Percentiles rank a stretch among this genome's conserved stretches.
Evolutionary conservation across 306 rosid species (phyloP).

Genomic region (Lathyrus tuberosus): DNA sequence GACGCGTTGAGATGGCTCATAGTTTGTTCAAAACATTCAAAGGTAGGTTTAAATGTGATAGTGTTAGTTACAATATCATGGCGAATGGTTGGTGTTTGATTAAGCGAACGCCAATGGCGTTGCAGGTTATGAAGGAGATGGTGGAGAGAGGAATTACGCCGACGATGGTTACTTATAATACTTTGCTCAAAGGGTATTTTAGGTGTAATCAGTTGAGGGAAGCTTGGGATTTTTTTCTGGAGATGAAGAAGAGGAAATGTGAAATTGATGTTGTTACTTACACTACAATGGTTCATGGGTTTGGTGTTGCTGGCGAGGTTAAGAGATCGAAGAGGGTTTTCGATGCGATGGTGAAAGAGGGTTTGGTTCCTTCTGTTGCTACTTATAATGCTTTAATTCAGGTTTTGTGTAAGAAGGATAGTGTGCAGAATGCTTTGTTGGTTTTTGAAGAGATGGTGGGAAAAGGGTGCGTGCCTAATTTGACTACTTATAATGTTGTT

Average conservation of each 20-base stretch:
- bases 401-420: constrained; percentile 86
- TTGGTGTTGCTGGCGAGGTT: constrained; percentile 76
- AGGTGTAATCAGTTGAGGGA: constrained; percentile 66
- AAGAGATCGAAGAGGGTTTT: constrained; percentile 68
- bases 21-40: constrained; percentile 55
- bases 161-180: constrained; percentile 59
- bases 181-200: constrained; percentile 80
- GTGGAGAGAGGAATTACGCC: constrained; percentile 72
- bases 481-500: constrained; percentile 61
- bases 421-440: constrained; percentile 62
- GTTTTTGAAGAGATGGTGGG: constrained; percentile 73
- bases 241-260: constrained; percentile 76
- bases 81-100: constrained; percentile 88
- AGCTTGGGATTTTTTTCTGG: constrained; percentile 78
- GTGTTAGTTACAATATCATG: constrained; percentile 67
- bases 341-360: constrained; percentile 61
- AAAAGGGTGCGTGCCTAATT: constrained; percentile 74
- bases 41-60: constrained; percentile 64
- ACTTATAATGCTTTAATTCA: constrained; percentile 85
- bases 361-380: constrained; percentile 70
- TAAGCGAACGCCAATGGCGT: constrained; percentile 67
- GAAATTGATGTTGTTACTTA: constrained; percentile 87
- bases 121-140: constrained; percentile 83
- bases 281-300: constrained; percentile 82
- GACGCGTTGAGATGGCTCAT: constrained; percentile 69